Evolutionary conservation across 1,284 basidiomycete species (phyloP).

Genomic region (Melanopsichium pennsylvanicum): DNA sequence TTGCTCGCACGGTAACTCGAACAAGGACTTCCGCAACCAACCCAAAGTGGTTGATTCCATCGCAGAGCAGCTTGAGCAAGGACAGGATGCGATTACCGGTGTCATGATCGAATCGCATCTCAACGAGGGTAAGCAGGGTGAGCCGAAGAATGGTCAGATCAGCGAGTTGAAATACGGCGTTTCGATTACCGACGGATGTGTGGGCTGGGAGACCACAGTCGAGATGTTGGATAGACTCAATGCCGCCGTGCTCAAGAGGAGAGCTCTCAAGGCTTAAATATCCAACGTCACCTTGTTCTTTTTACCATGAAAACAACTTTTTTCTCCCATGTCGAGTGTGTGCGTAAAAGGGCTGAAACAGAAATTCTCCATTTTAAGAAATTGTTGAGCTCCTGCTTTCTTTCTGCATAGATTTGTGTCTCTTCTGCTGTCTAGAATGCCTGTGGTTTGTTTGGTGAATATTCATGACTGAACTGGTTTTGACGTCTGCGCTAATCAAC

Average conservation of each 20-base stretch:
- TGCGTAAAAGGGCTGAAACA: too few relatives aligned
- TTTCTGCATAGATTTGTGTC: too few relatives aligned
- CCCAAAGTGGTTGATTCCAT: constrained; percentile 74
- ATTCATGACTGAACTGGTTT: too few relatives aligned
- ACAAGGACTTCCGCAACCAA: constrained; percentile 66
- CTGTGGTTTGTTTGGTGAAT: too few relatives aligned
- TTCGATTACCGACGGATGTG: constrained; percentile 73
- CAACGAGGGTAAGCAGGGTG: constrained; percentile 70
- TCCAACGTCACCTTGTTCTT: too few relatives aligned
- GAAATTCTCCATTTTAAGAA: too few relatives aligned
- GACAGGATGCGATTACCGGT: constrained; percentile 83
- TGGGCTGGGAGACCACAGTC: constrained; percentile 83
- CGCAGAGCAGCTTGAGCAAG: constrained; percentile 79
- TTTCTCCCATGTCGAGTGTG: too few relatives aligned
- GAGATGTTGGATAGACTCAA: constrained; percentile 65
- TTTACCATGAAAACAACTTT: too few relatives aligned
- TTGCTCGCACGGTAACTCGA: constrained; percentile 64
- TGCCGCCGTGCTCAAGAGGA: constrained; percentile 49
- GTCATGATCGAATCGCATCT: constrained; percentile 97
- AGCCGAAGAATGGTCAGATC: constrained; percentile 61
- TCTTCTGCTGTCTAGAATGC: too few relatives aligned
- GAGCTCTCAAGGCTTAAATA: constrained; percentile 23
- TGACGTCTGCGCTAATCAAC: too few relatives aligned
- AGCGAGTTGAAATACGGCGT: constrained; percentile 64
- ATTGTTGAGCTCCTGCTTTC: too few relatives aligned